Base-by-base conservation (phyloP, 768 basidiomycete species). In the Rossbeevera mucosa region DNA sequence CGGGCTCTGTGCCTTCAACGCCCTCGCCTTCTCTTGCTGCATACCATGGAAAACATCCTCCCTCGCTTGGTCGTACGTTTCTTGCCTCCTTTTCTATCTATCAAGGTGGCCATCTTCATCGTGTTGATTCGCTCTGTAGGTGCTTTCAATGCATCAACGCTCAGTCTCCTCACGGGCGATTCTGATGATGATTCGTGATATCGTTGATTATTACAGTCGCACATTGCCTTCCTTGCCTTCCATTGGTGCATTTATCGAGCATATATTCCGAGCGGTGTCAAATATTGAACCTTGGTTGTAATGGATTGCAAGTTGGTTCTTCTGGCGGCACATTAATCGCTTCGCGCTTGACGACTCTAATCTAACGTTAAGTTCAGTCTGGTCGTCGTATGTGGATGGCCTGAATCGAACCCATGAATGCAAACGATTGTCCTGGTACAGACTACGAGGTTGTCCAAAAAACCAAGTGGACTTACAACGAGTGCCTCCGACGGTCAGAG, bases 351-450 rank as follows among this genome's bases (percentile, higher is more conserved):
- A 18, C 18, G n/a, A 38, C 18, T 2, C 36, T 38, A 1, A 18
- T 18, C 18, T 36, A 3, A 36, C 24, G 4, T 18, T n/a, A 16
- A 21, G 36, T 18, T n/a, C 16, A 2, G 18, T 43, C 3, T 43
- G 6, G 47, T 26, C 12, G 29, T 29, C 12, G 12, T 29, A 13
- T 12, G 29, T 29, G 29, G 11, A 13, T 13, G 12, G 5, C 81
- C 72, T 7, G 80, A 80, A 20, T 74, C 64, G 63, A 80, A 82
- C 14, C 58, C 59, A 47, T 69, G 70, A 29, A 9, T 29, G 11
- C 9, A 29, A 12, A 5, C 26, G 8, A 25, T 25, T 3, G 25
- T 25, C 4, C 25, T 25, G 30, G 5, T 31, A 9, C 14, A 14
- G 30, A 16, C 3, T 16, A 31, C 30, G 3, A 25, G 4, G 4